phyloP scores from a whole-genome alignment of 176 grass and related monocot genomes.

The Aegilops longissima region DNA sequence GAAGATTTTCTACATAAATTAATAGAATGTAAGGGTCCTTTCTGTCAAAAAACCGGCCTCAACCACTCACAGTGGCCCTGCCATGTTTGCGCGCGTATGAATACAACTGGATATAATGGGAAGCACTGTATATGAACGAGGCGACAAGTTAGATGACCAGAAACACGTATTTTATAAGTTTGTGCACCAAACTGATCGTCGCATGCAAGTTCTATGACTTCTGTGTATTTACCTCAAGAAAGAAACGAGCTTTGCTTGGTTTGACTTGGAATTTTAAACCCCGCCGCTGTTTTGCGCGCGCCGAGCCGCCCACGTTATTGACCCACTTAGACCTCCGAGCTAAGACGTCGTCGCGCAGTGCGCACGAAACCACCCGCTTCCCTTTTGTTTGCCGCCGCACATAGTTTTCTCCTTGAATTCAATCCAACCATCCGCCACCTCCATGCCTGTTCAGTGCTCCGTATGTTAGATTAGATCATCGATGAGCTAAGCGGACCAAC shows the following conservation, averaged over 20 bases:
- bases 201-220: too few species aligned
- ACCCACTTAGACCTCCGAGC: not conserved
- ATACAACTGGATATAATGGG: too few species aligned
- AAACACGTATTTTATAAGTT: too few species aligned
- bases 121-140: too few species aligned
- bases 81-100: too few species aligned
- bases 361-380: not conserved
- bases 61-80: too few species aligned
- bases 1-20: too few species aligned
- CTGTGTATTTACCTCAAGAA: not conserved
- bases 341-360: not conserved
- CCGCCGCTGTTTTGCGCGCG: constrained; percentile 28
- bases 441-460: not conserved
- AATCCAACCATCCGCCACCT: not conserved
- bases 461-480: not conserved
- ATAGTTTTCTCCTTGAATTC: not conserved
- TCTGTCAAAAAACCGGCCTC: too few species aligned
- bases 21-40: too few species aligned
- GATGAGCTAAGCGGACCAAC: constrained; percentile 2
- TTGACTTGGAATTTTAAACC: constrained; percentile 3
- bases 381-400: constrained; percentile 29
- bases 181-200: too few species aligned
- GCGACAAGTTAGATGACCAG: too few species aligned
- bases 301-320: constrained; percentile 38
- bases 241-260: not conserved